These are phyloP conservation scores for Cryomyces minteri DNA, from an alignment of 495 filamentous ascomycete species.

Conservation along the genomic window DNA sequence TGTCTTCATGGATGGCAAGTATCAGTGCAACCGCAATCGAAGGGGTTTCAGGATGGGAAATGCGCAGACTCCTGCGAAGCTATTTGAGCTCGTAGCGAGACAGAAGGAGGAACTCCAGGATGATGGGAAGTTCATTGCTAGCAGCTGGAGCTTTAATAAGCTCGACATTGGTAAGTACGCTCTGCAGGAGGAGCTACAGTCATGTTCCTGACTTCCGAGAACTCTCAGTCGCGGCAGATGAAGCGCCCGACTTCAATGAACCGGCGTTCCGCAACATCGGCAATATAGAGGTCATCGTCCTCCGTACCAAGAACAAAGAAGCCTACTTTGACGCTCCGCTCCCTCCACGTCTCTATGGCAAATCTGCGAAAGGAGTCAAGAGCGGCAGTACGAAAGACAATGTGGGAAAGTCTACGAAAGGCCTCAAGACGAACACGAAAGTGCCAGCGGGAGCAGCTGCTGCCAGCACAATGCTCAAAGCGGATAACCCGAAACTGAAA, in stretches of 20 bases:
- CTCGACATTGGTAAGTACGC: conserved; percentile 20
- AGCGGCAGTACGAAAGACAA: too few species aligned
- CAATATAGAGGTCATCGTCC: conserved; percentile 28
- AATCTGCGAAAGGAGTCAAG: too few species aligned
- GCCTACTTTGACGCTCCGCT: not conserved
- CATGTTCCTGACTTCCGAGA: not conserved
- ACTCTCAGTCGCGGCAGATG: conserved; percentile 8
- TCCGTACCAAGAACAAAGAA: conserved; percentile 17
- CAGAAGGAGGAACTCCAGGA: conserved; percentile 25
- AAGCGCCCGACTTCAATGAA: conserved; percentile 9
- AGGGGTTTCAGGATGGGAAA: not conserved
- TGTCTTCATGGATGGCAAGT: conserved; percentile 30
- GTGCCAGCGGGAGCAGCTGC: not conserved
- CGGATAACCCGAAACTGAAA: not conserved
- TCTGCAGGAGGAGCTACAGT: not conserved
- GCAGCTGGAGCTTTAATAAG: conserved; percentile 26
- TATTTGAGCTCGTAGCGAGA: conserved; percentile 24
- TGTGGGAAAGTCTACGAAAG: too few species aligned
- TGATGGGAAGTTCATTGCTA: conserved; percentile 21
- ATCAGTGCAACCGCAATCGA: conserved; percentile 30
- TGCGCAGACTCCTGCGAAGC: not conserved
- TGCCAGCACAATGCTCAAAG: not conserved
- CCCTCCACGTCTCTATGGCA: too few species aligned
- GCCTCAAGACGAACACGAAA: not conserved
- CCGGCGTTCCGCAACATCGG: conserved; percentile 22